Conservation (phyloP, 2,329 filamentous ascomycete genomes). For the Venturia carpophila region DNA sequence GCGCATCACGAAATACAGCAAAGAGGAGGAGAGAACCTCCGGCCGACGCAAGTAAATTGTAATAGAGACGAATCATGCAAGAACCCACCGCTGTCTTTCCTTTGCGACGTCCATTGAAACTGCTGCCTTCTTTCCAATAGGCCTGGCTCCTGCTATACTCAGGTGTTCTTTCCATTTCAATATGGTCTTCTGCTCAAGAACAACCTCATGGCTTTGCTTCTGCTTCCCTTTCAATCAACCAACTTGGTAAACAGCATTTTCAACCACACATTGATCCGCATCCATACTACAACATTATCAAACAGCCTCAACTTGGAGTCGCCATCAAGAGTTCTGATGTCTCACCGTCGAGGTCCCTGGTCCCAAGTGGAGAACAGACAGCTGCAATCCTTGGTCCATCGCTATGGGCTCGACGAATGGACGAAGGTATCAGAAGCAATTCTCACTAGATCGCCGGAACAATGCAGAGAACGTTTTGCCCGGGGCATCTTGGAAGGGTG, state of each 20-base stretch:
- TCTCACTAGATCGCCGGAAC: no score
- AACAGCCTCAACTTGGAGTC: no score
- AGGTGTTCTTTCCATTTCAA: not conserved
- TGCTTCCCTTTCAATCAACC: not conserved
- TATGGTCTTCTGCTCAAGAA: not conserved
- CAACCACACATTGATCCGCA: not conserved
- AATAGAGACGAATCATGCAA: not conserved
- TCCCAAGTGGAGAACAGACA: no score
- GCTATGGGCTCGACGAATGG: no score
- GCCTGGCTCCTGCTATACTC: not conserved
- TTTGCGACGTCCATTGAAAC: no score
- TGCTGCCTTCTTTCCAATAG: not conserved
- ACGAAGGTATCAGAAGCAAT: no score
- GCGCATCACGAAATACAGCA: conserved; percentile 55
- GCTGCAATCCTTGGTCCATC: no score
- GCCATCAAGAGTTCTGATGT: no score
- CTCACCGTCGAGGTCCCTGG: no score
- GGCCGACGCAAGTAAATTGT: conserved; percentile 4
- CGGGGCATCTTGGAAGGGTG: no score
- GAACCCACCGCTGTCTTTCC: not conserved
- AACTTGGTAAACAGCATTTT: not conserved
- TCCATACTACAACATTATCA: not conserved
- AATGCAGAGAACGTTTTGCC: no score
- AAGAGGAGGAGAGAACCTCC: not conserved
- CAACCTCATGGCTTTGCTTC: not conserved